Conservation (phyloP, 495 filamentous ascomycete genomes). For the Xylaria longipes region DNA sequence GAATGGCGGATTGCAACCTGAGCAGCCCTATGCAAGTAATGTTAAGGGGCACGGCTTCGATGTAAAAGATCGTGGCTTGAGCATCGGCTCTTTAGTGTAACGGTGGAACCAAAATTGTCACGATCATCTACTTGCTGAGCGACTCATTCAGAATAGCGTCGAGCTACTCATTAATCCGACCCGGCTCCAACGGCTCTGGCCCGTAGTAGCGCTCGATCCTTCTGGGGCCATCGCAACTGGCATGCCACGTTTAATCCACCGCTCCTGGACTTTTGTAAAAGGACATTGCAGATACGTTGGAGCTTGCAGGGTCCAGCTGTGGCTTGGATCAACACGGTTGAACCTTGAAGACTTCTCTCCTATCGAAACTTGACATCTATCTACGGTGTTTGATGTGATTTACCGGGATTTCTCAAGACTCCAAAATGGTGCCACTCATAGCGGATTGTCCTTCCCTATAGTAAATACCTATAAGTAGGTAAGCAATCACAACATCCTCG, state of each 20-base stretch:
- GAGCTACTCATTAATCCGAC: not conserved
- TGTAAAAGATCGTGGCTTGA: slow-evolving; percentile 21
- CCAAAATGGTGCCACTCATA: not conserved
- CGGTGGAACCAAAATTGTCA: not conserved
- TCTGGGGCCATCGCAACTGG: not conserved
- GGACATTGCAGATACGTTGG: slow-evolving; percentile 22
- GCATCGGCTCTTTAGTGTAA: slow-evolving; percentile 8
- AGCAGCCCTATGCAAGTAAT: slow-evolving; percentile 25
- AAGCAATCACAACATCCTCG: not conserved
- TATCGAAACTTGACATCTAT: not conserved
- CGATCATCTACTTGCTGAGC: not conserved
- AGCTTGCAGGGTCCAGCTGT: slow-evolving; percentile 18
- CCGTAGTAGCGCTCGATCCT: slow-evolving; percentile 7
- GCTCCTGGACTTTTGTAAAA: slow-evolving; percentile 27
- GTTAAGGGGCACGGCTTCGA: not conserved
- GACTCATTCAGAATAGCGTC: not conserved
- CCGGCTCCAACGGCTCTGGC: slow-evolving; percentile 10
- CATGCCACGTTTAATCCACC: slow-evolving; percentile 17
- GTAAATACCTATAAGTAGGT: not conserved
- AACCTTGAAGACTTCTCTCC: slow-evolving; percentile 1
- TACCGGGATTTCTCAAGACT: not conserved
- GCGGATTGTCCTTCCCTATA: not conserved
- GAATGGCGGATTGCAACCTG: not conserved
- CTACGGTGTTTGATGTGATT: not conserved
- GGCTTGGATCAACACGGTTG: not conserved